phyloP scores from a whole-genome alignment of 1,139 yeast genomes.

The Geotrichum fermentans region DNA sequence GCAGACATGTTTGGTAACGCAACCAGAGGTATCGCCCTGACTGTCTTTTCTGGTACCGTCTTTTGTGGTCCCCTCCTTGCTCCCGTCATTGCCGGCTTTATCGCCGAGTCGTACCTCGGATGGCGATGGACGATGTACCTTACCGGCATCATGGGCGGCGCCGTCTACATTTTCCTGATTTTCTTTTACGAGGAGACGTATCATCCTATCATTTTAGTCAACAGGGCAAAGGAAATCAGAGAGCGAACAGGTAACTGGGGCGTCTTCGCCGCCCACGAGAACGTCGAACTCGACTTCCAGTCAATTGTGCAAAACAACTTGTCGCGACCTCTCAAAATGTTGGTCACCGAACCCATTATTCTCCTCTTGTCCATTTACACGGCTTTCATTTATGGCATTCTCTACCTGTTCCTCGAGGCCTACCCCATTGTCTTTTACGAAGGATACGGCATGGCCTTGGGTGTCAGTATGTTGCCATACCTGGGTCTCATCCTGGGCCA shows the following conservation, averaged over 20 bases:
- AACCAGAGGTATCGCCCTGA: conserved; percentile 63
- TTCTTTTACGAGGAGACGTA: conserved; percentile 49
- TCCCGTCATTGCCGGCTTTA: conserved; percentile 48
- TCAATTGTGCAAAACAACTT: conserved; percentile 68
- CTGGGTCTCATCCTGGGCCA: conserved; percentile 50
- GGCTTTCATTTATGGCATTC: conserved; percentile 78
- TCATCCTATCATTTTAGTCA: conserved; percentile 41
- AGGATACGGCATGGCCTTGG: conserved; percentile 50
- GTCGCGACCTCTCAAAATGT: conserved; percentile 64
- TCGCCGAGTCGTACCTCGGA: conserved; percentile 39
- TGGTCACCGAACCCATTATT: conserved; percentile 67
- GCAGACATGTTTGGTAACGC: conserved; percentile 65
- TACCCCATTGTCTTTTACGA: conserved; percentile 65
- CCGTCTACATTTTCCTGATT: conserved; percentile 35
- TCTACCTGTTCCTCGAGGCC: conserved; percentile 75
- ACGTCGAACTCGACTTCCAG: conserved; percentile 43
- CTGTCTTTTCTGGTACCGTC: conserved; percentile 60
- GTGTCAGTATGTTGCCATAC: conserved; percentile 51
- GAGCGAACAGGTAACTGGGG: conserved; percentile 64
- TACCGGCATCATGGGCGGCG: conserved; percentile 47
- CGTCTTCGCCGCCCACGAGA: conserved; percentile 79
- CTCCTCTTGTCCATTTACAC: conserved; percentile 66
- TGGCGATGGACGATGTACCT: conserved; percentile 61
- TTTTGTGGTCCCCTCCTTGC: conserved; percentile 73
- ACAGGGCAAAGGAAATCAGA: conserved; percentile 46